phyloP scores from a whole-genome alignment of 345 rosid genomes.

The Syzygium aqueum region DNA sequence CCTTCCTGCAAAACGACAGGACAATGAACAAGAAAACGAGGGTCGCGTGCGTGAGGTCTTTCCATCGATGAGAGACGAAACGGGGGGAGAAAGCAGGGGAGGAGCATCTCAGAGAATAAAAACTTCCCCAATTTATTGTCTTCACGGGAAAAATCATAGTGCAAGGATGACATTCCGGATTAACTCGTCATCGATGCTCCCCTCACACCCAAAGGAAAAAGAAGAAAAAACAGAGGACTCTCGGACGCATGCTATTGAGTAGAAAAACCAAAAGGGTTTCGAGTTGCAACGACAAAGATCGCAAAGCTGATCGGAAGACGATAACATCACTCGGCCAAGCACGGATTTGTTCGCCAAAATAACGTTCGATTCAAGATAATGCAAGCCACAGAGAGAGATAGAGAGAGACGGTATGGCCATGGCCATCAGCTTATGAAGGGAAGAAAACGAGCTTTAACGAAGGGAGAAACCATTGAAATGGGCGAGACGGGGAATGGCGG shows the following conservation, averaged over 20 bases:
- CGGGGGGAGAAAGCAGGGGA: not conserved
- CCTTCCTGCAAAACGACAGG: not conserved
- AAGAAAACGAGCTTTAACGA: not conserved
- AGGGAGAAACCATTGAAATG: not conserved
- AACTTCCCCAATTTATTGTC: not conserved
- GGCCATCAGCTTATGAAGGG: not conserved
- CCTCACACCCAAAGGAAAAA: not conserved
- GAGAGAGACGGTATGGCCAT: not conserved
- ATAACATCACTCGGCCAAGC: not conserved
- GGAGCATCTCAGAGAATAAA: not conserved
- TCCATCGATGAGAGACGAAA: not conserved
- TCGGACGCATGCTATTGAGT: not conserved
- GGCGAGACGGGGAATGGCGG: not conserved
- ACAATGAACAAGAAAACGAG: not conserved
- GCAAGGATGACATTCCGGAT: not conserved
- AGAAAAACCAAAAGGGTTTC: not conserved
- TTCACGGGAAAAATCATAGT: not conserved
- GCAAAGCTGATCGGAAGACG: not conserved
- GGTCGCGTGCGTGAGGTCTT: not conserved
- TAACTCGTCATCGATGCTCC: not conserved
- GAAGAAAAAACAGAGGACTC: not conserved
- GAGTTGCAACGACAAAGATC: not conserved
- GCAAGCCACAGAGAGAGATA: not conserved
- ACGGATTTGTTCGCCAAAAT: not conserved
- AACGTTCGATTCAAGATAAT: not conserved